Conservation (phyloP, 768 basidiomycete species). For the Mycena kentingensis region DNA sequence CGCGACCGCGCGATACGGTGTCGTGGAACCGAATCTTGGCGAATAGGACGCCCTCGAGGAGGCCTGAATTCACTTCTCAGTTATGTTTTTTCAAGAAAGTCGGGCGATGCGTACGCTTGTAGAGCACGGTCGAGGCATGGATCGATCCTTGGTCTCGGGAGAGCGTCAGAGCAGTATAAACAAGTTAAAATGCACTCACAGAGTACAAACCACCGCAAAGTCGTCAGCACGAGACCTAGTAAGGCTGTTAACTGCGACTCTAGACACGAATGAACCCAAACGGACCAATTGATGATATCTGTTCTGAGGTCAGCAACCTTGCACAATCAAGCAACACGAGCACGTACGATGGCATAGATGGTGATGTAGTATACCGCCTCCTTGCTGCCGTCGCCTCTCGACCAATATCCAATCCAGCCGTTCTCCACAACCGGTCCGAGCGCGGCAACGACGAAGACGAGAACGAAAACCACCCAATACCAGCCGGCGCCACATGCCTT, state of each 20-base stretch:
- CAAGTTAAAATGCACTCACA: constrained; percentile 45
- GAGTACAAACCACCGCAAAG: constrained; percentile 68
- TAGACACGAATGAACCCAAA: background rate
- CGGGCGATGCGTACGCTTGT: constrained; percentile 51
- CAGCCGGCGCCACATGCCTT: constrained; percentile 47
- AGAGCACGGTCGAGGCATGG: constrained; percentile 74
- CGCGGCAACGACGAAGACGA: constrained; percentile 56
- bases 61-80: constrained; percentile 33
- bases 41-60: constrained; percentile 81
- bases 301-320: constrained; percentile 7
- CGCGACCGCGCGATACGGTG: constrained; percentile 81
- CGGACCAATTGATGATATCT: constrained; percentile 32
- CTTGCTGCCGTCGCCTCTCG: constrained; percentile 44
- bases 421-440: constrained; percentile 71
- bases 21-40: constrained; percentile 93
- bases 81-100: background rate
- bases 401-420: constrained; percentile 75
- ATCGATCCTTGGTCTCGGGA: constrained; percentile 72
- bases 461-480: constrained; percentile 62
- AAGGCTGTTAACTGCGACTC: background rate
- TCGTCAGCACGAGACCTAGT: constrained; percentile 48
- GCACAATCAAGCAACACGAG: constrained; percentile 8
- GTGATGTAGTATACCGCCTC: constrained; percentile 64
- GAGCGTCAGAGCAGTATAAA: background rate
- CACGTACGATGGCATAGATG: constrained; percentile 69